Base-by-base conservation (phyloP, 441 rosid species). In the Hura crepitans region DNA sequence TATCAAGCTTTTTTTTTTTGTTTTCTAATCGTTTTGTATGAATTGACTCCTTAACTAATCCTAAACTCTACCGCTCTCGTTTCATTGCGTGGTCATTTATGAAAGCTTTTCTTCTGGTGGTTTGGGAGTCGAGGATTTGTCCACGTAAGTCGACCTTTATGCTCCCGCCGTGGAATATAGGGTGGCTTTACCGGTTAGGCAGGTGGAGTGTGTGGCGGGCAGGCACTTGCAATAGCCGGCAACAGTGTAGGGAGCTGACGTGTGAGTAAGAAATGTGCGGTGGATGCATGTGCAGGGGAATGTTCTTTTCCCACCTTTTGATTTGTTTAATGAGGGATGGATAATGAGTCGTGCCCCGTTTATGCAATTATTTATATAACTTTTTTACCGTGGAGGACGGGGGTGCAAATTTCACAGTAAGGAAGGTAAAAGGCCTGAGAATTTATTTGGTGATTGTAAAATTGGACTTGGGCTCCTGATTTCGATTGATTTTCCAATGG, bases 221-320 rank as follows among this genome's bases (percentile, higher is more conserved):
- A 14, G 18, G 74, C 53, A 74, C 70, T 50, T 46, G 77, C 70
- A 62, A 67, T 65, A 54, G 70, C 85, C 84, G 79, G 84, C 71
- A 37, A 51, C 25, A 11, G 74, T 31, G 73, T 67, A 63, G 65
- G 75, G 74, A 59, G 66, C 77, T 71, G 75, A 66, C 77, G 75
- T 78, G 65, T 35, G 70, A 62, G 35, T 10, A 75, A 70, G 69
- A 37, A 49, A 60, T 43, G 7, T 62, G 78, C 72, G 75, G 69
- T 68, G 70, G 58, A 73, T 70, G 85, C 84, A 82, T 81, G 86
- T 82, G 85, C 74, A 69, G 69, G 64, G 76, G 83, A 80, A 81
- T 83, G 78, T 79, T 66, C 46, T 46, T 49, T n/a, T 13, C 15
- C 20, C 0, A 1, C 28, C 31, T 35, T 42, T 25, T 65, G 7